Base-by-base conservation (phyloP, 768 basidiomycete genomes). In the Tricholoma terreum region DNA sequence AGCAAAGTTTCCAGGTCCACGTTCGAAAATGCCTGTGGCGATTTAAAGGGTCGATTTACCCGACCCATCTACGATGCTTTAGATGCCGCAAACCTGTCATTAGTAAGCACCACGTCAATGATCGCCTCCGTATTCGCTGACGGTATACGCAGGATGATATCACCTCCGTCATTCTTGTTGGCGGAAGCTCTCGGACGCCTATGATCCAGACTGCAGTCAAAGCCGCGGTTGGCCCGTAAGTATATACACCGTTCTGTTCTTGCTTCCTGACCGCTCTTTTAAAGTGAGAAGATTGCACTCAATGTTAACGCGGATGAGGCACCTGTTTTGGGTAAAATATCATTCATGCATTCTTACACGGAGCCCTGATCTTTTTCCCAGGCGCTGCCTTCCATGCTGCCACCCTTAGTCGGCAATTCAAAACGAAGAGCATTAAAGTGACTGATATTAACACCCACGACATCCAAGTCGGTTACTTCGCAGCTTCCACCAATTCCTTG, bases 231-330 rank as follows among this genome's bases (percentile, higher is more conserved):
- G 93, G 93, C 68, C 86, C 89, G 83, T 88, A 70, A 59, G 89
- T 80, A 27, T 49, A 49, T 48, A n/a, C 48, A 19, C 22, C 4
- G 6, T 45, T 12, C 17, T 9, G 4, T 12, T 59, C 56, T 51
- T 58, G 49, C 19, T 45, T 19, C 46, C 22, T 57, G 14, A 36
- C 56, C 17, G 46, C 27, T 8, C 43, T 21, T 22, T 14, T 52
- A 7, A 9, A 89, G 86, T 48, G 83, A 87, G 52, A 92, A 91
- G 72, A 89, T 98, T 56, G 92, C 96, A 5, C 80, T 88, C 67
- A 98, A 98, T 63, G 92, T 99, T 59, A 98, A 99, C 69, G 89
- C 96, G 0, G 97, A 98, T 68, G 97, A 99, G 74, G 92, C 94
- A 0, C 91, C 90, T 22, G 96, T 98, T 17, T 82, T 99, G 43